Conservation (phyloP, 495 filamentous ascomycete species). For the Apodospora peruviana region DNA sequence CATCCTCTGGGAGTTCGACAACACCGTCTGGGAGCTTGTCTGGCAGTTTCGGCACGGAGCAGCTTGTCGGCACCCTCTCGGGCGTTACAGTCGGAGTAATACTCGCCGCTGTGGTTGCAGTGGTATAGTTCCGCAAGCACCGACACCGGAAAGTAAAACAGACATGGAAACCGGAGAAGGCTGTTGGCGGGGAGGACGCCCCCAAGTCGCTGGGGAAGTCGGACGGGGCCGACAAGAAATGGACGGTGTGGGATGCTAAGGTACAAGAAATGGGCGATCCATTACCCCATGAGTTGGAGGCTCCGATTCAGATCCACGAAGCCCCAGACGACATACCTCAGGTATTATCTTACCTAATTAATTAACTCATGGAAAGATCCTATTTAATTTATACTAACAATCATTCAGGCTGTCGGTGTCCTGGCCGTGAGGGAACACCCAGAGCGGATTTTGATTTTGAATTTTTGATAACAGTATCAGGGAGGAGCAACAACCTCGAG, state of each 20-base stretch:
- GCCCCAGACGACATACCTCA: too few relatives aligned
- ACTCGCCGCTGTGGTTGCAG: neutral
- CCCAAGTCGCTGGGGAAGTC: neutral
- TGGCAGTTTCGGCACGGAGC: neutral
- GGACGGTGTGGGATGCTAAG: neutral
- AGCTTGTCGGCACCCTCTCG: neutral
- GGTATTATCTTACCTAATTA: too few relatives aligned
- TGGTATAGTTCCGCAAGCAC: neutral
- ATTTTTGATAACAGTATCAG: too few relatives aligned
- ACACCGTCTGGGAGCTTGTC: neutral
- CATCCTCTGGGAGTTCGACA: too few relatives aligned
- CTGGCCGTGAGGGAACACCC: too few relatives aligned
- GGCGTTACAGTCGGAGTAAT: neutral
- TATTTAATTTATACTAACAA: too few relatives aligned
- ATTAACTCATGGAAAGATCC: too few relatives aligned
- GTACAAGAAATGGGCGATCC: neutral
- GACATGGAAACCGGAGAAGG: neutral
- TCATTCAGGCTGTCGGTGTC: too few relatives aligned
- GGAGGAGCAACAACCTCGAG: too few relatives aligned
- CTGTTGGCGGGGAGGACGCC: neutral
- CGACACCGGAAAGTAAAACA: neutral
- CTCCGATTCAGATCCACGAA: neutral
- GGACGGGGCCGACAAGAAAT: neutral
- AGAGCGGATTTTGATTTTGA: too few relatives aligned
- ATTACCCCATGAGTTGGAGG: neutral